Conservation (phyloP, 1,284 basidiomycete genomes). For the Trichosporon sp. region DNA sequence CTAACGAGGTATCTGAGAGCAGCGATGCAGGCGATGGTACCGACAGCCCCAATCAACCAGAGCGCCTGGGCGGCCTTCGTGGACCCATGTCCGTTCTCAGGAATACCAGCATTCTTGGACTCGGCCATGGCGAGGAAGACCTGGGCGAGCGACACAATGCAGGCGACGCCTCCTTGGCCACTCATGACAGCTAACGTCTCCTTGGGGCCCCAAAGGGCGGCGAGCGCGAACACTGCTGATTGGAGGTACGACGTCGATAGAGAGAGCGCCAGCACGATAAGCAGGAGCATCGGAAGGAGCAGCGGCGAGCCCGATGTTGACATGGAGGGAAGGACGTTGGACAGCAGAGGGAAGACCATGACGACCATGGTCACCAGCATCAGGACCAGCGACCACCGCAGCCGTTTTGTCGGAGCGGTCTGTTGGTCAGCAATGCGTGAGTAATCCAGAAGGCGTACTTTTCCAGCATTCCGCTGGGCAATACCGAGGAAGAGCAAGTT, state of each 20-base stretch:
- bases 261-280: constrained; percentile 45
- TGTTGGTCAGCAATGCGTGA: constrained; percentile 29
- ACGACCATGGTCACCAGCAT: constrained; percentile 40
- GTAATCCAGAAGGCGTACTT: constrained; percentile 35
- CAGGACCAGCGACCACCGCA: constrained; percentile 46
- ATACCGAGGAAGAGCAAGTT: constrained; percentile 55
- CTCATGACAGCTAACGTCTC: constrained; percentile 56
- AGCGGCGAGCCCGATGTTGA: constrained; percentile 33
- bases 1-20: constrained; percentile 38
- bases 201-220: constrained; percentile 46
- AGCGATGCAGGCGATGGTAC: constrained; percentile 37
- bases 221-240: constrained; percentile 52
- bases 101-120: constrained; percentile 18
- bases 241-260: constrained; percentile 51
- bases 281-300: constrained; percentile 44
- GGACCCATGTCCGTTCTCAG: constrained; percentile 23
- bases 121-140: constrained; percentile 47
- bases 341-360: constrained; percentile 49
- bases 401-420: constrained; percentile 43
- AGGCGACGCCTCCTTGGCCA: constrained; percentile 56
- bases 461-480: constrained; percentile 49
- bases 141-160: constrained; percentile 52
- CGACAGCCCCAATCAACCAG: constrained; percentile 46
- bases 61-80: constrained; percentile 47
- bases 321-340: constrained; percentile 45